These are phyloP conservation scores for Candida corydali DNA, from an alignment of 805 yeast genomes.

Conservation along the genomic window DNA sequence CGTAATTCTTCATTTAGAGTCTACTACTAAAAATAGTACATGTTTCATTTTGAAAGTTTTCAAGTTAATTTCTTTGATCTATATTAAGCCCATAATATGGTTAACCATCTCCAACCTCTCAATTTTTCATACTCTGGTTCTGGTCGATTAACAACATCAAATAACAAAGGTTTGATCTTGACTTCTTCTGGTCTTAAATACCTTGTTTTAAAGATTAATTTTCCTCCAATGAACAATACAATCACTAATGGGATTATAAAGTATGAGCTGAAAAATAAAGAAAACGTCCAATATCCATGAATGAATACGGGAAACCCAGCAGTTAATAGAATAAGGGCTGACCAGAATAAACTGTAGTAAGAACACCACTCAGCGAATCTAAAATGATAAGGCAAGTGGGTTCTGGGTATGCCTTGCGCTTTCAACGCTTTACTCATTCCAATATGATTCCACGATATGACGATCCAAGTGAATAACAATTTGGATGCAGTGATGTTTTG, in stretches of 20 bases:
- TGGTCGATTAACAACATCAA: slow-evolving; percentile 22
- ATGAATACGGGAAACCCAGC: slow-evolving; percentile 75
- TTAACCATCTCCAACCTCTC: slow-evolving; percentile 17
- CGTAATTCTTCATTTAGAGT: no score
- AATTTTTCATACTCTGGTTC: slow-evolving; percentile 22
- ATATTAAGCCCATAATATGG: slow-evolving; percentile 12
- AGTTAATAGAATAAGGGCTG: slow-evolving; percentile 47
- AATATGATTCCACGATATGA: slow-evolving; percentile 64
- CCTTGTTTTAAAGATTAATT: slow-evolving; percentile 47
- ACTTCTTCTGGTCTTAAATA: slow-evolving; percentile 50
- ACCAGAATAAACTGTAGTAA: slow-evolving; percentile 51
- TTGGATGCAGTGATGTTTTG: slow-evolving; percentile 74
- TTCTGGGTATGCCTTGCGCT: slow-evolving; percentile 62
- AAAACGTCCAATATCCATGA: slow-evolving; percentile 74
- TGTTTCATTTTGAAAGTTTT: no score
- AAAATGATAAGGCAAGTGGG: slow-evolving; percentile 53
- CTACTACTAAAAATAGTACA: no score
- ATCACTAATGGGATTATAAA: slow-evolving; percentile 5
- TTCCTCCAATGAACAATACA: slow-evolving; percentile 51
- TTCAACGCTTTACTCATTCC: slow-evolving; percentile 59
- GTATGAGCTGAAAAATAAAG: slow-evolving; percentile 47
- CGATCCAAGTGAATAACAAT: slow-evolving; percentile 71
- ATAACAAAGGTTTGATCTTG: slow-evolving; percentile 39
- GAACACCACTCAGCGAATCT: slow-evolving; percentile 70
- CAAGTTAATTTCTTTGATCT: no score